A percentile compares a stretch with the other conserved stretches of the same genome.
phyloP scores from a whole-genome alignment of 345 rosid species.

The Stellera chamaejasme region DNA sequence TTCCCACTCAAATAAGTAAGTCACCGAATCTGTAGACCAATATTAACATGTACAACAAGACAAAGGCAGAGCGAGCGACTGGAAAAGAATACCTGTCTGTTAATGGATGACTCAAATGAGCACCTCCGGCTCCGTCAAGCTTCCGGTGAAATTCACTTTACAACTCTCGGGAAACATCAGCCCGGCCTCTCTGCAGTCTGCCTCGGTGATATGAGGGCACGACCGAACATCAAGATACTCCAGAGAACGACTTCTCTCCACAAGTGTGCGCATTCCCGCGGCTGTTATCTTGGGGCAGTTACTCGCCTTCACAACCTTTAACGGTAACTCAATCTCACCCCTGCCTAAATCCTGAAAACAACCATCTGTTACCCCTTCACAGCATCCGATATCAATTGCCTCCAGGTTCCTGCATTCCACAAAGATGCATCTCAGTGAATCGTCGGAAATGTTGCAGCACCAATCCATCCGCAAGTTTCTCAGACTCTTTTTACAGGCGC shows the following conservation, averaged over 20 bases:
- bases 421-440: constrained; percentile 57
- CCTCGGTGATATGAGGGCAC: constrained; percentile 67
- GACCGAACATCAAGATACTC: constrained; percentile 86
- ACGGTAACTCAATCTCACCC: constrained; percentile 22
- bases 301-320: constrained; percentile 70
- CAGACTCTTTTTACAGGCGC: constrained; percentile 52
- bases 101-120: constrained; percentile 21
- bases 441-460: constrained; percentile 74
- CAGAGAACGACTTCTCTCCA: constrained; percentile 52
- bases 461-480: constrained; percentile 88
- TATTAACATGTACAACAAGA: too few species aligned
- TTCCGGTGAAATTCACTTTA: constrained; percentile 70
- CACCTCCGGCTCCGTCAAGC: constrained; percentile 60
- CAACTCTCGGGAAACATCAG: constrained; percentile 59
- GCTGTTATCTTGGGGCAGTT: constrained; percentile 72
- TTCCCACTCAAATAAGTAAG: constrained; percentile 26
- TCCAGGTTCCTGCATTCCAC: constrained; percentile 63
- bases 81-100: too few species aligned
- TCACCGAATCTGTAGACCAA: too few species aligned
- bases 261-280: constrained; percentile 52
- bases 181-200: constrained; percentile 71
- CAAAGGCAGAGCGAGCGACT: too few species aligned
- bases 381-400: constrained; percentile 87
- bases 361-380: constrained; percentile 71
- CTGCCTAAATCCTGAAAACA: constrained; percentile 43